Evolutionary conservation across 345 rosid species (phyloP).

Genomic region (Litchi chinensis): DNA sequence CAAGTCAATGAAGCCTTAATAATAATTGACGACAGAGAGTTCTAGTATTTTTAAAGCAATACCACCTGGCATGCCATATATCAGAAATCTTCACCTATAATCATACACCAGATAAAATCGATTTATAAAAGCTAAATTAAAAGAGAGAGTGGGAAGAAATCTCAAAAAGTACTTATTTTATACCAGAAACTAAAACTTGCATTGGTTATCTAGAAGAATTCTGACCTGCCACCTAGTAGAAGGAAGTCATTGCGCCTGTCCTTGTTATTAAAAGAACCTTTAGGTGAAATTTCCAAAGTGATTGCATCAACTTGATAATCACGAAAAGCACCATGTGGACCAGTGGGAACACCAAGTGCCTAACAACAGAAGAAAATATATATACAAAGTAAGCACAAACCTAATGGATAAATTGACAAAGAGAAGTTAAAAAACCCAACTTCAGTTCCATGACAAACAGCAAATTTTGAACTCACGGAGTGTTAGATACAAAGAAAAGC

Average conservation of each 20-base stretch:
- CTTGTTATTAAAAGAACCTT: slow-evolving; percentile 44
- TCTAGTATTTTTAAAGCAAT: background rate
- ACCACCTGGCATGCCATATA: background rate
- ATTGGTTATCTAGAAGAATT: slow-evolving; percentile 11
- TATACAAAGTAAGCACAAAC: slow-evolving; percentile 18
- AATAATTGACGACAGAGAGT: background rate
- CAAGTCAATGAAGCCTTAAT: background rate
- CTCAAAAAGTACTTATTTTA: slow-evolving; percentile 20
- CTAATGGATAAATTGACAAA: background rate
- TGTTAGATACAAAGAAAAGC: background rate
- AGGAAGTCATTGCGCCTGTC: slow-evolving; percentile 66
- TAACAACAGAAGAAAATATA: slow-evolving; percentile 27
- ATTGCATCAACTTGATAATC: slow-evolving; percentile 94
- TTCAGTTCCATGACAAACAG: background rate
- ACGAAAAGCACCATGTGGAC: slow-evolving; percentile 95
- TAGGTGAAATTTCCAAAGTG: slow-evolving; percentile 80
- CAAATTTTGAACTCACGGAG: background rate
- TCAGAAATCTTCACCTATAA: background rate
- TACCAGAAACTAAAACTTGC: background rate
- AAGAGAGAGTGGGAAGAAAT: slow-evolving; percentile 10
- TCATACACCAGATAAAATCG: background rate
- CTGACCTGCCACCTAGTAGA: slow-evolving; percentile 75
- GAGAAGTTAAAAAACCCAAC: background rate
- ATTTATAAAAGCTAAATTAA: background rate
- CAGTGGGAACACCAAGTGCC: slow-evolving; percentile 97